Conservation (phyloP, 2,329 filamentous ascomycete species). For the Diaporthe caulivora region DNA sequence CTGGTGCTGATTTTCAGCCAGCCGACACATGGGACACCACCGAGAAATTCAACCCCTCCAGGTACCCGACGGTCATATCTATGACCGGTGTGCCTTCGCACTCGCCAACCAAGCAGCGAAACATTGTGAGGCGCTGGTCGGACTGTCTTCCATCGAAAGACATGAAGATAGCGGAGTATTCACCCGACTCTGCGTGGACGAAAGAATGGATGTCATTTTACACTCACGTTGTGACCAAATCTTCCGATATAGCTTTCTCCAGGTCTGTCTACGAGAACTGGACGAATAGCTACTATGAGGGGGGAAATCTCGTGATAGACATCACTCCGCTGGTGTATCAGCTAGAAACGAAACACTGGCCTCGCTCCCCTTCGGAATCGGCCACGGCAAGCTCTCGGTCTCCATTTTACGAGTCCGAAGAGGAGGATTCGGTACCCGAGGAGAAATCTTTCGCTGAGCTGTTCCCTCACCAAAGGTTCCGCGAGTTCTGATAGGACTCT, state of each 20-base stretch:
- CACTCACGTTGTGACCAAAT: not conserved
- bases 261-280: not conserved
- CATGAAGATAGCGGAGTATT: not conserved
- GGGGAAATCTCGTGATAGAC: not conserved
- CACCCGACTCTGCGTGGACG: no score
- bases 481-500: not conserved
- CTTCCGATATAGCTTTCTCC: not conserved
- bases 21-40: not conserved
- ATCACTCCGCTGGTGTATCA: not conserved
- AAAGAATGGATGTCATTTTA: not conserved
- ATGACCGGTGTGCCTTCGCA: not conserved
- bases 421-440: not conserved
- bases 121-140: accelerated
- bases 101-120: accelerated
- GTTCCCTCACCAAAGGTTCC: not conserved
- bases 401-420: not conserved
- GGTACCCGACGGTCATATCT: not conserved
- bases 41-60: not conserved
- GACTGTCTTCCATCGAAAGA: not conserved
- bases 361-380: not conserved
- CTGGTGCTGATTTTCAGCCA: not conserved
- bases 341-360: not conserved
- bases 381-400: not conserved
- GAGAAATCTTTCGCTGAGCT: not conserved
- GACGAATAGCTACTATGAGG: not conserved